Conservation (phyloP, 2,329 filamentous ascomycete genomes). For the Diplocarpon rosae region DNA sequence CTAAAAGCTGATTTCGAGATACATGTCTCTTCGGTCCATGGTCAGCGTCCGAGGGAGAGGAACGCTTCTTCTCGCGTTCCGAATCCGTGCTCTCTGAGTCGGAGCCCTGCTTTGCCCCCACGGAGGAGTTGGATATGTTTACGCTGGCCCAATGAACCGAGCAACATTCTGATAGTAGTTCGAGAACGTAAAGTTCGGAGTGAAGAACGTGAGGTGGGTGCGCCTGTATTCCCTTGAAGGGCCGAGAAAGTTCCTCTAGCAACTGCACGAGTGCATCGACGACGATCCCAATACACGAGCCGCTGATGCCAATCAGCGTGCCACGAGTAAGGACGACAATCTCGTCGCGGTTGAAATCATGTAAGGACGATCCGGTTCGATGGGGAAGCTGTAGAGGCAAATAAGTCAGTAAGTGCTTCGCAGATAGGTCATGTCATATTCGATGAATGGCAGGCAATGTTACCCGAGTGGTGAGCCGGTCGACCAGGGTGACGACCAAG, state of each 20-base stretch:
- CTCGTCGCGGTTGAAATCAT: slow-evolving; percentile 49
- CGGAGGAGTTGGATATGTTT: slow-evolving; percentile 19
- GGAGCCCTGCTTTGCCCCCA: slow-evolving; percentile 11
- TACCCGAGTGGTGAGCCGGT: slow-evolving; percentile 52
- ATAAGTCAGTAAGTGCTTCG: slow-evolving; percentile 4
- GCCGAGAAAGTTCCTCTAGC: slow-evolving; percentile 46
- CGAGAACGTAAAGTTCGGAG: slow-evolving; percentile 54
- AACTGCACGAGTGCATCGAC: slow-evolving; percentile 46
- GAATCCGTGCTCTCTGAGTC: slow-evolving; percentile 19
- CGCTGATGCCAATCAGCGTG: slow-evolving; percentile 50
- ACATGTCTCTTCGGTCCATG: slow-evolving; percentile 18
- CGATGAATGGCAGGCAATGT: slow-evolving; percentile 9
- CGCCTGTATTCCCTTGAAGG: slow-evolving; percentile 38
- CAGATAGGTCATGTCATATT: background rate
- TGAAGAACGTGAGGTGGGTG: slow-evolving; percentile 50
- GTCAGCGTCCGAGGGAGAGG: background rate
- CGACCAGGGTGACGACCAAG: slow-evolving; percentile 50
- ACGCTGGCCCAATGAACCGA: slow-evolving; percentile 46
- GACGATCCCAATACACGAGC: slow-evolving; percentile 40
- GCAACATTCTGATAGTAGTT: slow-evolving; percentile 54
- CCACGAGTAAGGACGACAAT: slow-evolving; percentile 48
- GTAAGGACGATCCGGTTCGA: slow-evolving; percentile 45
- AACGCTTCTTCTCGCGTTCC: slow-evolving; percentile 9
- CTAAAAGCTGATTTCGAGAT: slow-evolving; percentile 18
- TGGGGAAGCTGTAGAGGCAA: slow-evolving; percentile 43